These are phyloP conservation scores for Adansonia madagascariensis DNA, from an alignment of 441 rosid species.

Conservation along the genomic window DNA sequence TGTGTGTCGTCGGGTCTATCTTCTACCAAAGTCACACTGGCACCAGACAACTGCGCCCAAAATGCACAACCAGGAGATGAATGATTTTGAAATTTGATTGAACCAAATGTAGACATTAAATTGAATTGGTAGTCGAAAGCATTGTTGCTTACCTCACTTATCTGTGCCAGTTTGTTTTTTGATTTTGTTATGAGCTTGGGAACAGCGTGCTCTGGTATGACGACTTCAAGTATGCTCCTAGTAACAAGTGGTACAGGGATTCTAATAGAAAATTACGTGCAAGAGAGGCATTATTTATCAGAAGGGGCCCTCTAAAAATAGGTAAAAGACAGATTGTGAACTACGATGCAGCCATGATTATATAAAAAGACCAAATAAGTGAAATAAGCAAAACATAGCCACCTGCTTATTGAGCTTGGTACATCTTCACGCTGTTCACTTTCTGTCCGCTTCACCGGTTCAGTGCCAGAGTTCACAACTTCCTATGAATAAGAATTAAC, in stretches of 20 bases:
- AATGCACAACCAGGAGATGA: constrained; percentile 21
- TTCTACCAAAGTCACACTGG: constrained; percentile 75
- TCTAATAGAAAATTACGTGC: constrained; percentile 41
- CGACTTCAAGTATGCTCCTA: constrained; percentile 87
- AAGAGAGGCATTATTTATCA: not conserved
- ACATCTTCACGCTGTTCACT: constrained; percentile 69
- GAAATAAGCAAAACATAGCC: constrained; percentile 20
- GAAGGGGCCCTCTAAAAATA: constrained; percentile 1
- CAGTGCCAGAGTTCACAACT: constrained; percentile 47
- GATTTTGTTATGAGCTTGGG: constrained; percentile 92
- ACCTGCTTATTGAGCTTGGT: constrained; percentile 66
- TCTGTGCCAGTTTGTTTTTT: constrained; percentile 82
- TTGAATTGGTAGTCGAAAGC: constrained; percentile 7
- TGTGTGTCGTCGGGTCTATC: constrained; percentile 68
- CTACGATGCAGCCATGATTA: constrained; percentile 13
- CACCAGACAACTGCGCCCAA: constrained; percentile 78
- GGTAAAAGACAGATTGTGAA: not conserved
- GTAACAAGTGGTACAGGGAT: constrained; percentile 81
- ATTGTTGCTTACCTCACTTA: constrained; percentile 72
- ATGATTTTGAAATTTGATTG: not conserved
- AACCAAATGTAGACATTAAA: constrained; percentile 13
- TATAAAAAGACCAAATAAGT: not conserved
- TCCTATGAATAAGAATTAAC: constrained; percentile 53
- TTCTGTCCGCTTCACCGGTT: constrained; percentile 57
- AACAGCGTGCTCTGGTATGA: constrained; percentile 79